These are phyloP conservation scores for Amaranthus cruentus DNA, from an alignment of 148 eudicot species.

Conservation along the genomic window DNA sequence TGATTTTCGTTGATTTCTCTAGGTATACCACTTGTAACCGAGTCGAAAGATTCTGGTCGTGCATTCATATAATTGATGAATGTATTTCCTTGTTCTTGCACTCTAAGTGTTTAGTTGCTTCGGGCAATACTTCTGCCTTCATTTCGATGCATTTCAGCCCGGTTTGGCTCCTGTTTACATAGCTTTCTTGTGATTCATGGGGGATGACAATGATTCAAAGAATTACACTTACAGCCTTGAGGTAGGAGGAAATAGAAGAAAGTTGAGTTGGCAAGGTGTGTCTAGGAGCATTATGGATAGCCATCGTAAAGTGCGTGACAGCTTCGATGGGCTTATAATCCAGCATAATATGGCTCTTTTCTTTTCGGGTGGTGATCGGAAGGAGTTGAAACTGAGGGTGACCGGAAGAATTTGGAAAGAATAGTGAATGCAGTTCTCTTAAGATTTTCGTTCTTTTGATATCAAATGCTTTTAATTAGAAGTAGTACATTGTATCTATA, in stretches of 20 bases:
- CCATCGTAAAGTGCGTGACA: no score
- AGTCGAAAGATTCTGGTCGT: no score
- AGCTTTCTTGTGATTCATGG: conserved; percentile 57
- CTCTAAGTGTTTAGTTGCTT: conserved; percentile 47
- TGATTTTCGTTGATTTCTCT: no score
- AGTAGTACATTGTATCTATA: neutral
- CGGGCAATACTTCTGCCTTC: conserved; percentile 60
- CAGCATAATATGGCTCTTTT: no score
- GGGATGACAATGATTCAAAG: conserved; percentile 53
- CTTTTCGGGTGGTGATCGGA: conserved; percentile 61
- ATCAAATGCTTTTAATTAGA: neutral
- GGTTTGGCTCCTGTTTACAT: conserved; percentile 61
- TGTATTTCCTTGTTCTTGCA: neutral
- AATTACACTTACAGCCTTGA: conserved; percentile 52
- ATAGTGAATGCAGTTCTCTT: conserved; percentile 15
- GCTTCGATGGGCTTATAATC: no score
- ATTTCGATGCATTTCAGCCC: conserved; percentile 53
- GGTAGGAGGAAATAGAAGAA: conserved; percentile 53
- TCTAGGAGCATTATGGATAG: no score
- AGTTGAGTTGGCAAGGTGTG: no score
- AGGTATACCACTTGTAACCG: no score
- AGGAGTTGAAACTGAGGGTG: conserved; percentile 53
- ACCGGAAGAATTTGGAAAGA: conserved; percentile 54
- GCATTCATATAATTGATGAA: no score
- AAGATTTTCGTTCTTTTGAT: neutral